These are phyloP conservation scores for Bretziella fagacearum DNA, from an alignment of 2,329 filamentous ascomycete species.

Conservation along the genomic window DNA sequence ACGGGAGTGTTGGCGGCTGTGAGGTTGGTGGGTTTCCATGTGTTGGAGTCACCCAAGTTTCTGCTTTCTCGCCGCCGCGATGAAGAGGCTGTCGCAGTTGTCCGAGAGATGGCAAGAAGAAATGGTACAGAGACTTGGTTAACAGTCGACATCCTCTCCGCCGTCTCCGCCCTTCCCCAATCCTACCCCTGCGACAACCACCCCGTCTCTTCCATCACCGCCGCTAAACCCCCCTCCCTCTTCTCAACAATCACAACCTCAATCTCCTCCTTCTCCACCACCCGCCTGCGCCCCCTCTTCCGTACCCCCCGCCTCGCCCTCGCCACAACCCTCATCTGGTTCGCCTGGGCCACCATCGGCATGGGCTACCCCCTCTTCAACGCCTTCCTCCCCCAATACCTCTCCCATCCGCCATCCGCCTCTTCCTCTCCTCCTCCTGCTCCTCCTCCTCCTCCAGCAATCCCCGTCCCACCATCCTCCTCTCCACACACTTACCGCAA, in stretches of 20 bases:
- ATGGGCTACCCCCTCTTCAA: conserved; percentile 84
- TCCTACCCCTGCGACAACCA: not conserved
- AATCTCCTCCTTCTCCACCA: conserved; percentile 52
- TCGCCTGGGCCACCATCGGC: conserved; percentile 67
- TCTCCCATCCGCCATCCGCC: conserved; percentile 36
- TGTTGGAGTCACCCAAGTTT: conserved; percentile 77
- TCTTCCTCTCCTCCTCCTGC: not conserved
- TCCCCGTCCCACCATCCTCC: conserved; percentile 10
- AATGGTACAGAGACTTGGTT: conserved; percentile 59
- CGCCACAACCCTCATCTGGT: conserved; percentile 47
- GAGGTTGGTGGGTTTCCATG: conserved; percentile 62
- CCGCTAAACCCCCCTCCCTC: conserved; percentile 38
- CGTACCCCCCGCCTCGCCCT: conserved; percentile 32
- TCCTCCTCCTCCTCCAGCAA: conserved; percentile 20
- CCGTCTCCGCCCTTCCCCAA: conserved; percentile 27
- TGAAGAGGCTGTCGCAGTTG: conserved; percentile 60
- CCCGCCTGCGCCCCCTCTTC: no score
- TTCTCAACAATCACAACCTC: no score
- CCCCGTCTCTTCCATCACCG: conserved; percentile 6
- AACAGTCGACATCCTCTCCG: conserved; percentile 49
- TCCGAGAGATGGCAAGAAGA: conserved; percentile 57
- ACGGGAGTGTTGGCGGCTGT: conserved; percentile 63
- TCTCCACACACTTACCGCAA: conserved; percentile 45
- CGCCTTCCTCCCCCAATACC: conserved; percentile 75
- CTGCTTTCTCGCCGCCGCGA: conserved; percentile 61